Conservation (phyloP, 352 stramenopile species). For the Globisporangium megalacanthum region DNA sequence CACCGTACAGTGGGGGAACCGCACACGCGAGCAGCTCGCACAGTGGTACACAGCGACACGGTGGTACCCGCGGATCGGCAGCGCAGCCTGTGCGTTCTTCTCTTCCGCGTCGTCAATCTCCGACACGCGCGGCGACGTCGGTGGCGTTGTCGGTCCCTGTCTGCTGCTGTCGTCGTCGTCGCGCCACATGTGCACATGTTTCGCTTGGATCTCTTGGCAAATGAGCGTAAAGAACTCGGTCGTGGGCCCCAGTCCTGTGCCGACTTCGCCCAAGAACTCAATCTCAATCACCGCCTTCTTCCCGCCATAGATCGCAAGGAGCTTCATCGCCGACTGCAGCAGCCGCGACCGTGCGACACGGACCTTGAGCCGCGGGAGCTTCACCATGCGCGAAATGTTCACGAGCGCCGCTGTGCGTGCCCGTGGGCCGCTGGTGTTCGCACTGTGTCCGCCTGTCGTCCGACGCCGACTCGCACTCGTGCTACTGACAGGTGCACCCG, state of each 20-base stretch:
- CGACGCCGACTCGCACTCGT: neutral
- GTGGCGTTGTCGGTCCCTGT: constrained; percentile 17
- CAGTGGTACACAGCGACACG: constrained; percentile 66
- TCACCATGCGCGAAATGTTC: constrained; percentile 61
- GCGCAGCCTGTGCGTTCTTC: constrained; percentile 8
- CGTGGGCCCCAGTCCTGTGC: constrained; percentile 62
- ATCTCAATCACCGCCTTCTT: constrained; percentile 77
- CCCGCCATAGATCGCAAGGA: constrained; percentile 65
- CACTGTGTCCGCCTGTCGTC: neutral
- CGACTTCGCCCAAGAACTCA: constrained; percentile 75
- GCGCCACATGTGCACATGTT: constrained; percentile 51
- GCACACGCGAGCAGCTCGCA: constrained; percentile 34
- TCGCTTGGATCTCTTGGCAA: constrained; percentile 61
- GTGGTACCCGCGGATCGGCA: constrained; percentile 64
- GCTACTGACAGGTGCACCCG: neutral
- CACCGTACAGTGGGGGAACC: constrained; percentile 41
- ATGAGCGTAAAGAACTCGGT: constrained; percentile 79
- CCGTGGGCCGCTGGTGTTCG: constrained; percentile 11
- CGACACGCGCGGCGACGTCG: constrained; percentile 1
- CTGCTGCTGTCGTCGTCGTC: constrained; percentile 28
- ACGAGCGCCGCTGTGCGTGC: constrained; percentile 31
- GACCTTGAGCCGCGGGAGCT: constrained; percentile 71
- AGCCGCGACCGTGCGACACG: constrained; percentile 54
- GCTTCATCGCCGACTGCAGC: constrained; percentile 65
- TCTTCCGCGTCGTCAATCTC: neutral